Evolutionary conservation across 2,329 filamentous ascomycete genomes (phyloP), one percentile per base, ranked within the genome.

Genomic region (Helotiales sp.): DNA sequence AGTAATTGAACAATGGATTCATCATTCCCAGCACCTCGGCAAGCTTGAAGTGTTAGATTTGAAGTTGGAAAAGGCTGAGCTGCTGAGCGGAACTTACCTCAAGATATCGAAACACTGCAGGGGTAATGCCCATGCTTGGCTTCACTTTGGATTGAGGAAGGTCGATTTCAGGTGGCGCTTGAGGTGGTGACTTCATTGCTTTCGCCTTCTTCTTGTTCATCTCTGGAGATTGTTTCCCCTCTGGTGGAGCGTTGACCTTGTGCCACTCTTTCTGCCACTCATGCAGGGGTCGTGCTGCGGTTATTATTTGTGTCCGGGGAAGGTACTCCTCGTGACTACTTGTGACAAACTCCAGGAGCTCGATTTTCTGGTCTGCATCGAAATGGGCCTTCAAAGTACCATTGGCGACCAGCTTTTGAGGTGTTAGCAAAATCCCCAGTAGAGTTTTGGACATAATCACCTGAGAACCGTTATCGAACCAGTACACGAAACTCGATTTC

Each of bases 401-500:
- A n/a, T 84, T 87, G 10, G 91, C 89, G 59, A 96, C 88, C 45
- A 96, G 83, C 90, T 95, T 70, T 8, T 45, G n/a, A 24, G 26
- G 52, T 28, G 73, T 81, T 64, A 82, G 76, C 55, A 34, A 55
- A 4, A 6, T 50, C 6, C 24, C 2, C 2, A 8, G 17, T 20
- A 20, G 34, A 60, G 2, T 43, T 22, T 4, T 11, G 32, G 28
- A 17, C 20, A 34, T 55, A 83, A 87, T 79, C 84, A 95, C 92
- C 77, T 96, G 93, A 68, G 91, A 91, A 61, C 90, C 91, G 69
- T 91, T 93, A 61, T 91, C 88, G 75, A 95, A 97, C 87, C 92
- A 96, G 77, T 97, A 96, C 5, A 96, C 90, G 65, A 98, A 87
- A 75, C 89, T 96, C 28, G 93, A 89, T 74, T 89, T 91, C 26